Evolutionary conservation across 1,284 basidiomycete species (phyloP).

Genomic region (Lignosus rhinocerotis): DNA sequence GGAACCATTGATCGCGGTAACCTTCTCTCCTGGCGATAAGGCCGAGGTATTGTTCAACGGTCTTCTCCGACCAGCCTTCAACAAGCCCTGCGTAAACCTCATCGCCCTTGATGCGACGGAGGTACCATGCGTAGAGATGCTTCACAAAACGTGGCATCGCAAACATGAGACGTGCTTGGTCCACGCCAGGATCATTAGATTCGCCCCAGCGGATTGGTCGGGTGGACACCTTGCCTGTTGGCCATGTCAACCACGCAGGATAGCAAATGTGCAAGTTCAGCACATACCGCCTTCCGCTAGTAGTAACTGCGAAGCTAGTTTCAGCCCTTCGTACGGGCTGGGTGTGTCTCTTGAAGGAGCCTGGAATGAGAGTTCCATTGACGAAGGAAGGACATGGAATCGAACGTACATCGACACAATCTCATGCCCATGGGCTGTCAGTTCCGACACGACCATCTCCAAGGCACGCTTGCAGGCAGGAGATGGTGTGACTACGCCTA

Average conservation of each 20-base stretch:
- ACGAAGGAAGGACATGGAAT: background rate
- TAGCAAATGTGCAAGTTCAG: too few species aligned
- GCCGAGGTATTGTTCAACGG: conserved; percentile 56
- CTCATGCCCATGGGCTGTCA: conserved; percentile 51
- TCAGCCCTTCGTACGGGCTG: conserved; percentile 39
- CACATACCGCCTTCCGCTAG: conserved; percentile 40
- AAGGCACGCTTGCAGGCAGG: conserved; percentile 65
- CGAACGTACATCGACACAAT: conserved; percentile 46
- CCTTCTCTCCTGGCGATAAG: conserved; percentile 57
- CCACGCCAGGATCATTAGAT: conserved; percentile 48
- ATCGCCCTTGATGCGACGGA: conserved; percentile 34
- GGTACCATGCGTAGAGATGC: conserved; percentile 40
- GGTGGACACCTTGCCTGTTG: conserved; percentile 27
- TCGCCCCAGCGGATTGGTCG: conserved; percentile 42
- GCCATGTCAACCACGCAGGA: background rate
- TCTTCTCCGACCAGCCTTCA: conserved; percentile 43
- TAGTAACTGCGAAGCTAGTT: conserved; percentile 40
- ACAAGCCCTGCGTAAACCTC: conserved; percentile 41
- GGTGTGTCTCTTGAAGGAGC: conserved; percentile 35
- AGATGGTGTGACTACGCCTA: conserved; percentile 49
- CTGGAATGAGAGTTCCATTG: background rate
- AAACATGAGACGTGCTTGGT: conserved; percentile 29
- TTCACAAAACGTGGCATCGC: conserved; percentile 44
- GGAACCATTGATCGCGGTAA: conserved; percentile 44
- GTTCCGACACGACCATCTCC: conserved; percentile 45